Percentiles rank a stretch among this genome's conserved stretches.
Evolutionary conservation across 352 stramenopile species (phyloP).

Genomic region (Pythium plurisporium): DNA sequence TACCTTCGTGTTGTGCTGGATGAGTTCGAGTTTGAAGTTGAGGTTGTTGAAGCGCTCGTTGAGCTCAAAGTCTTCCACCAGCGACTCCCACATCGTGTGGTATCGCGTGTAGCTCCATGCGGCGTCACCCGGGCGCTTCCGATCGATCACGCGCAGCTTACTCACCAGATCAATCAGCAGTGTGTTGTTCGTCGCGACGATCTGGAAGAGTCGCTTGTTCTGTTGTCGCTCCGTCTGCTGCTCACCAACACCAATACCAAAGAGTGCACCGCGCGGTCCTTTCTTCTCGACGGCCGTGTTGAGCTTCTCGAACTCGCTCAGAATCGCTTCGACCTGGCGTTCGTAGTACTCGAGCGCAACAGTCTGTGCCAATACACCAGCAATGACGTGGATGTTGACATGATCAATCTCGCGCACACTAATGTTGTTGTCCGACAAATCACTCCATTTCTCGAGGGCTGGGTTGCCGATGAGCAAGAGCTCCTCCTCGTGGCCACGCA

Average conservation of each 20-base stretch:
- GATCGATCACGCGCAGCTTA: conserved; percentile 95
- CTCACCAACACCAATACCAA: conserved; percentile 42
- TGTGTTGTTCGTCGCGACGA: conserved; percentile 95
- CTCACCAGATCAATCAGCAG: conserved; percentile 95
- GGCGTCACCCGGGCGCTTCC: conserved; percentile 87
- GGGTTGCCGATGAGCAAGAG: conserved; percentile 69
- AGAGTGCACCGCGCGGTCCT: conserved; percentile 60
- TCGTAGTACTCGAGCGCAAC: conserved; percentile 96
- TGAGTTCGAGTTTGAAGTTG: conserved; percentile 97
- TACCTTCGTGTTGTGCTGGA: conserved; percentile 97
- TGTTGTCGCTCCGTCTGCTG: conserved; percentile 67
- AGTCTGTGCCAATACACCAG: conserved; percentile 93
- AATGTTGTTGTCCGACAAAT: conserved; percentile 82
- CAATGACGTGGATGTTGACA: conserved; percentile 91
- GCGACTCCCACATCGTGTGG: conserved; percentile 88
- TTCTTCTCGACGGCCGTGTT: conserved; percentile 87
- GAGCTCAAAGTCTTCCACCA: conserved; percentile 92
- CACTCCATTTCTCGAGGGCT: conserved; percentile 67
- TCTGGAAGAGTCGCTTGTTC: conserved; percentile 80
- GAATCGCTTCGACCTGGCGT: conserved; percentile 92
- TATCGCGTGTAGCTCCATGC: conserved; percentile 96
- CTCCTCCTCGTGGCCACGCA: conserved; percentile 76
- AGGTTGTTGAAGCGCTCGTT: conserved; percentile 94
- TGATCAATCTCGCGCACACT: conserved; percentile 77
- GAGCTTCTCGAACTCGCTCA: conserved; percentile 92